These are phyloP conservation scores for Osmanthus fragrans DNA, from an alignment of 257 asterid genomes.

Conservation along the genomic window DNA sequence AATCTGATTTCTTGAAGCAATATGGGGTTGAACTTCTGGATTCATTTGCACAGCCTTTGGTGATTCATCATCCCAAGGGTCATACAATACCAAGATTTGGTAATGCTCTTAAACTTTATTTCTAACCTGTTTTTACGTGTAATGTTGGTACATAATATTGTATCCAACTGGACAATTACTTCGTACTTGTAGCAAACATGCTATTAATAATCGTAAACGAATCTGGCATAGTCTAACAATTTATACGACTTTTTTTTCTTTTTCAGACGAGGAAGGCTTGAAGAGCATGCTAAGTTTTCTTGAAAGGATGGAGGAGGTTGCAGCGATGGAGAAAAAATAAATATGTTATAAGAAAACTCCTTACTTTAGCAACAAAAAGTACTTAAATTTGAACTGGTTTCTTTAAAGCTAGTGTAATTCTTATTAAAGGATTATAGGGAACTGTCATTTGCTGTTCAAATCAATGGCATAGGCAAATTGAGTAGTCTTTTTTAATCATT, in stretches of 20 bases:
- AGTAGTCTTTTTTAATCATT: neutral
- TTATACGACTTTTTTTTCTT: neutral
- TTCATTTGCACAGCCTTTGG: constrained; percentile 62
- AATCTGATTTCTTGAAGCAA: constrained; percentile 63
- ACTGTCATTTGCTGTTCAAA: neutral
- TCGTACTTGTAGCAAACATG: neutral
- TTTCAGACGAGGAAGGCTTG: constrained; percentile 57
- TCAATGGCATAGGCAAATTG: neutral
- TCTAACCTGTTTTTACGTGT: neutral
- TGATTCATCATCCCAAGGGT: constrained; percentile 76
- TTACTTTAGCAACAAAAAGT: neutral
- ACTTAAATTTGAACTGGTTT: too few species aligned
- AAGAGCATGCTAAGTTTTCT: constrained; percentile 55
- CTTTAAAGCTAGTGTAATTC: neutral
- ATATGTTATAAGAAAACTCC: neutral
- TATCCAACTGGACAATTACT: neutral
- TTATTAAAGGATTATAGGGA: neutral
- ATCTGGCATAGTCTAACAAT: neutral
- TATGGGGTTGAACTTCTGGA: constrained; percentile 58
- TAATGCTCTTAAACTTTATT: constrained; percentile 29
- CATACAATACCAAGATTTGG: constrained; percentile 90
- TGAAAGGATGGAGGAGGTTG: constrained; percentile 47
- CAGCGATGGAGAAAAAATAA: constrained; percentile 28
- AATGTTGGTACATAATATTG: neutral
- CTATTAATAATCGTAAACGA: neutral